These are phyloP conservation scores for Mayamaea pseudoterrestris DNA, from an alignment of 108 stramenopile species.

Conservation along the genomic window DNA sequence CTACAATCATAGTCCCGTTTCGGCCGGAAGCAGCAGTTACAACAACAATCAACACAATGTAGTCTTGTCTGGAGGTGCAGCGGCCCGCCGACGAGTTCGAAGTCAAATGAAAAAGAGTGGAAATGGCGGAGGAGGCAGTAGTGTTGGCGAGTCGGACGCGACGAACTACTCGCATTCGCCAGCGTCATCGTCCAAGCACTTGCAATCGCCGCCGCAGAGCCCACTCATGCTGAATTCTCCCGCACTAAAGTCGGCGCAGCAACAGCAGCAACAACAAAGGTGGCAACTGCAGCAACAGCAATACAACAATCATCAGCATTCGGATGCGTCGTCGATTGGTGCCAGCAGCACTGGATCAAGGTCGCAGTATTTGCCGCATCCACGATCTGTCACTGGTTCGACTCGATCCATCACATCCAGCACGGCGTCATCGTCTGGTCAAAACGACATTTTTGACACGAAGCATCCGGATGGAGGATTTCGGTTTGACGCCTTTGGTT, in stretches of 20 bases:
- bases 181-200: no score
- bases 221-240: no score
- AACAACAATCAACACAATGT: background rate
- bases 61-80: slow-evolving; percentile 2
- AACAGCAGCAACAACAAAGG: no score
- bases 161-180: no score
- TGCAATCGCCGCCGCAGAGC: no score
- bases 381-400: no score
- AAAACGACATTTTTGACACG: slow-evolving; percentile 14
- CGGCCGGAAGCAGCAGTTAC: background rate
- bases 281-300: no score
- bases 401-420: background rate
- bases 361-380: no score
- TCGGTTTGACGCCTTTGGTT: slow-evolving; percentile 60
- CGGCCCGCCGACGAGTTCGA: slow-evolving; percentile 13
- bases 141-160: background rate
- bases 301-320: background rate
- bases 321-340: background rate
- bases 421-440: background rate
- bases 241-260: no score
- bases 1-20: no score
- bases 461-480: slow-evolving; percentile 23
- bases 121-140: background rate
- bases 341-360: background rate
- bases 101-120: slow-evolving; percentile 7